phyloP scores from a whole-genome alignment of 73 alveolate species.

The Stentor coeruleus region DNA sequence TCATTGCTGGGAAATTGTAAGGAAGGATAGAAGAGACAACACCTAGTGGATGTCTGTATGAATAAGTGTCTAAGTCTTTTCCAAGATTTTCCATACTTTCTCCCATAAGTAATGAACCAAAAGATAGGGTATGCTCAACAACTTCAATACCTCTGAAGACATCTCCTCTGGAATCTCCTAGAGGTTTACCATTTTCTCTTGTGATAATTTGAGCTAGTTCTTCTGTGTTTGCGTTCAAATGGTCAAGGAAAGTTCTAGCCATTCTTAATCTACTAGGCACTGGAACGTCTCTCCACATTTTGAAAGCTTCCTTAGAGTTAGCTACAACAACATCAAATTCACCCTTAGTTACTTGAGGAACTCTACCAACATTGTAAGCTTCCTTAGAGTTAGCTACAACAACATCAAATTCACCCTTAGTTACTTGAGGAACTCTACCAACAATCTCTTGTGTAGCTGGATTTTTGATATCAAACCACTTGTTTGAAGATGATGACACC shows the following conservation, averaged over 20 bases:
- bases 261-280: constrained; percentile 37
- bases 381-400: constrained; percentile 69
- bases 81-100: constrained; percentile 84
- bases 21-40: constrained; percentile 93
- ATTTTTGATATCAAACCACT: constrained; percentile 51
- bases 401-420: constrained; percentile 65
- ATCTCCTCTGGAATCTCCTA: constrained; percentile 93
- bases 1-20: constrained; percentile 96
- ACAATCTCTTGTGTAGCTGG: constrained; percentile 77
- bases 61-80: constrained; percentile 78
- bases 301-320: constrained; percentile 65
- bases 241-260: constrained; percentile 31
- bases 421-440: constrained; percentile 61
- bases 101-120: constrained; percentile 15
- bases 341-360: constrained; percentile 58
- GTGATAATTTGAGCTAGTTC: constrained; percentile 65
- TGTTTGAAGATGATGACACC: constrained; percentile 57
- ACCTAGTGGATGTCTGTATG: constrained; percentile 90
- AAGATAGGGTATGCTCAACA: constrained; percentile 70
- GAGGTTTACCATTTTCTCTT: constrained; percentile 89
- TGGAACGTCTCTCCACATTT: constrained; percentile 80
- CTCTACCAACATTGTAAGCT: constrained; percentile 54
- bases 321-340: constrained; percentile 80
- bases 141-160: constrained; percentile 91
- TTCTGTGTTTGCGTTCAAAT: constrained; percentile 53